phyloP scores from a whole-genome alignment of 345 rosid genomes.

The Ailanthus altissimus region DNA sequence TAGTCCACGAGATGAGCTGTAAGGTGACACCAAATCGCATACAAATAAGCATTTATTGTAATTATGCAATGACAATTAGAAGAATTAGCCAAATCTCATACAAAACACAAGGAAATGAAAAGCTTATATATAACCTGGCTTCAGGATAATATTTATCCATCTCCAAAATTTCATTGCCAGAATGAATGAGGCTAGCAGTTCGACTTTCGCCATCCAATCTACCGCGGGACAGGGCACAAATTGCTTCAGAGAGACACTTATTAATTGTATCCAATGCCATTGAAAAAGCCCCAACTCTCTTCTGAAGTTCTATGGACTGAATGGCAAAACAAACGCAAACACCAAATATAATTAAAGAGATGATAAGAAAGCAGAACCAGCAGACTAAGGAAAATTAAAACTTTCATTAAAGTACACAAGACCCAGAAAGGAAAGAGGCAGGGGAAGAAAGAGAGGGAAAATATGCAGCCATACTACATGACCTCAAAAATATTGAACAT shows the following conservation, averaged over 20 bases:
- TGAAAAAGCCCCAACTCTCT: slow-evolving; percentile 90
- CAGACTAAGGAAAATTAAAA: background rate
- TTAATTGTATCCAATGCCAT: slow-evolving; percentile 89
- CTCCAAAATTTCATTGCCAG: slow-evolving; percentile 86
- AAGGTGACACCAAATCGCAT: too few species aligned
- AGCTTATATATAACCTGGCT: slow-evolving; percentile 53
- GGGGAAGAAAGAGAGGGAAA: background rate
- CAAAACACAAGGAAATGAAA: slow-evolving; percentile 10
- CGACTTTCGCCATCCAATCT: slow-evolving; percentile 89
- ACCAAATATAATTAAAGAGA: background rate
- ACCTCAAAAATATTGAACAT: background rate
- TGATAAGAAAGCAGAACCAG: background rate
- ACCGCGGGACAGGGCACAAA: slow-evolving; percentile 82
- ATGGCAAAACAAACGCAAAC: slow-evolving; percentile 18
- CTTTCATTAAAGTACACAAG: too few species aligned
- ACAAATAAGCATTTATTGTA: background rate
- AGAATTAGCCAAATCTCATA: slow-evolving; percentile 15
- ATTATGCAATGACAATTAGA: background rate
- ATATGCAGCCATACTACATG: background rate
- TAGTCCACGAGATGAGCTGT: slow-evolving; percentile 1
- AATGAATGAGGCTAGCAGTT: slow-evolving; percentile 82
- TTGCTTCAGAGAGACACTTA: slow-evolving; percentile 87
- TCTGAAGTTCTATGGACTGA: slow-evolving; percentile 83
- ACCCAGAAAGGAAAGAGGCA: background rate
- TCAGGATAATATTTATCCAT: slow-evolving; percentile 84